Percentiles rank a stretch among this genome's conserved stretches.
phyloP scores from a whole-genome alignment of 2,329 filamentous ascomycete genomes.

The Alternaria hordeiaustralica region DNA sequence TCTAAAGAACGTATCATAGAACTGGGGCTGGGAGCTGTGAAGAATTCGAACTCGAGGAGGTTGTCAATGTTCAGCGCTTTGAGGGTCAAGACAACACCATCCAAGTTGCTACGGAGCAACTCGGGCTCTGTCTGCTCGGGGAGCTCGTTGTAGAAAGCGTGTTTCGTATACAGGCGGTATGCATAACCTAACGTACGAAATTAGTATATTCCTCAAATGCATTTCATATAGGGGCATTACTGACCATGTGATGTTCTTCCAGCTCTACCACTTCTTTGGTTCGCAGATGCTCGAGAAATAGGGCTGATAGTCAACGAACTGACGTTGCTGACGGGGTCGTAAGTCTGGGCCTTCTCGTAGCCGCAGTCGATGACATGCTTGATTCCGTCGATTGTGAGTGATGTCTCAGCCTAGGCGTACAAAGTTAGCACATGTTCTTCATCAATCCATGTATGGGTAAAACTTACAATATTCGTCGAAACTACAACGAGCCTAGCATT shows the following conservation, averaged over 20 bases:
- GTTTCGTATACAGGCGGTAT: slow-evolving; percentile 92
- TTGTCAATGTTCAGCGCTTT: slow-evolving; percentile 93
- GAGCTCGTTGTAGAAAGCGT: slow-evolving; percentile 92
- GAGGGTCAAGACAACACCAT: slow-evolving; percentile 64
- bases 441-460: no score
- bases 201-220: no score
- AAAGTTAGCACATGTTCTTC: no score
- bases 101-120: slow-evolving; percentile 64
- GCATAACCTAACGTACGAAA: slow-evolving; percentile 78
- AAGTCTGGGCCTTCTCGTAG: slow-evolving; percentile 79
- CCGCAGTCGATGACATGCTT: slow-evolving; percentile 96
- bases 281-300: slow-evolving; percentile 83
- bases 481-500: slow-evolving; percentile 84
- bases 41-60: slow-evolving; percentile 83
- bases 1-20: no score
- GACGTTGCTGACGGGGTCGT: neutral
- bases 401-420: slow-evolving; percentile 67
- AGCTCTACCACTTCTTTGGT: slow-evolving; percentile 90
- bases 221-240: no score
- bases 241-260: slow-evolving; percentile 68
- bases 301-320: neutral
- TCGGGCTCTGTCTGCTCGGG: slow-evolving; percentile 89
- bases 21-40: no score
- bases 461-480: slow-evolving; percentile 83
- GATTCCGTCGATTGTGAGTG: slow-evolving; percentile 93